These are phyloP conservation scores for Yamadazyma takamatsuzukensis DNA, from an alignment of 805 yeast species.

Conservation along the genomic window DNA sequence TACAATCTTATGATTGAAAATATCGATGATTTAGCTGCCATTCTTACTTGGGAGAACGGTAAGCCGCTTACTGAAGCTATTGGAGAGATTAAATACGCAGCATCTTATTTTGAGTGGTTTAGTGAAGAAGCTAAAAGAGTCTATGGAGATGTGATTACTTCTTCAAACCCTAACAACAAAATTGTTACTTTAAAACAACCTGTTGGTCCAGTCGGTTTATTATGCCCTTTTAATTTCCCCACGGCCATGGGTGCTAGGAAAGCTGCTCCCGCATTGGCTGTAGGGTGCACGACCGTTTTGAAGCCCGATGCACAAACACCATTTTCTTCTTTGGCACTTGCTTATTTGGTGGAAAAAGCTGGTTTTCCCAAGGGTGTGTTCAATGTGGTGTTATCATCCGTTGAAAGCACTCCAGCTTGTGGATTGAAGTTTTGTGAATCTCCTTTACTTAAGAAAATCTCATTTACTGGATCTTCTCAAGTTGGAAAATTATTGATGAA, in stretches of 20 bases:
- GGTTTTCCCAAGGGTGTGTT: constrained; percentile 59
- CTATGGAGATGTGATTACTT: constrained; percentile 57
- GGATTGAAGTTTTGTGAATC: constrained; percentile 55
- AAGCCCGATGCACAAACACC: constrained; percentile 66
- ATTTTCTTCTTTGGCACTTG: constrained; percentile 55
- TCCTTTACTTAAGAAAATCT: constrained; percentile 56
- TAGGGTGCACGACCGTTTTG: constrained; percentile 57
- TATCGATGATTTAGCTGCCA: constrained; percentile 52
- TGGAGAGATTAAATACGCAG: constrained; percentile 58
- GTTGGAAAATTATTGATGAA: constrained; percentile 66
- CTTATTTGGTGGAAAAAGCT: constrained; percentile 51
- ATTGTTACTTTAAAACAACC: constrained; percentile 55
- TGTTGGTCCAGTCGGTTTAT: constrained; percentile 60
- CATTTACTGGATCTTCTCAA: constrained; percentile 76
- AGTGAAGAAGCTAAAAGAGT: constrained; percentile 54
- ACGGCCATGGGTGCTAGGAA: constrained; percentile 65
- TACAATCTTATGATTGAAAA: constrained; percentile 52
- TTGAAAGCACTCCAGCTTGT: constrained; percentile 48
- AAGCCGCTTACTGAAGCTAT: constrained; percentile 50
- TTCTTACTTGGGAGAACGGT: constrained; percentile 60
- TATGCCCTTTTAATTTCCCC: constrained; percentile 70
- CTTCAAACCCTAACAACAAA: constrained; percentile 47
- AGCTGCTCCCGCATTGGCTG: constrained; percentile 63
- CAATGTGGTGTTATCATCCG: constrained; percentile 47
- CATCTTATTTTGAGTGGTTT: constrained; percentile 45